Evolutionary conservation across 495 filamentous ascomycete species (phyloP).

Genomic region (Rhizodiscina lignyota): DNA sequence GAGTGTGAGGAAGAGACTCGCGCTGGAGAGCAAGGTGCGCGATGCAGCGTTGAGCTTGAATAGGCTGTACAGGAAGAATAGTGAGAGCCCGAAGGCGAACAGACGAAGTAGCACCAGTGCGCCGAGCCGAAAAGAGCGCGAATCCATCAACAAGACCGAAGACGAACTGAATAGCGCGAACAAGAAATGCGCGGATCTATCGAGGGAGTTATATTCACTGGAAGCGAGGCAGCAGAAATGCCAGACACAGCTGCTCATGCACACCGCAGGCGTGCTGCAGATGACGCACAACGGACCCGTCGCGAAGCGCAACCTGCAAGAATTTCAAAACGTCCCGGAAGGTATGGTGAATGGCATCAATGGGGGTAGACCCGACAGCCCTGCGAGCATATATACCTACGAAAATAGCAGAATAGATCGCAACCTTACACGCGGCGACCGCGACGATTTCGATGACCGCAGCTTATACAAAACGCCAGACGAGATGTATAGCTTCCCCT

Average conservation of each 20-base stretch:
- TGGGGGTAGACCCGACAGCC: slow-evolving; percentile 33
- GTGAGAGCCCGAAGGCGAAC: slow-evolving; percentile 17
- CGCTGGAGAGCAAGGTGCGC: slow-evolving; percentile 83
- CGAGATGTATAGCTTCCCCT: slow-evolving; percentile 28
- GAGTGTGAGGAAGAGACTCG: slow-evolving; percentile 59
- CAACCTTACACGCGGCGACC: too few relatives aligned
- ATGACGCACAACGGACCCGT: slow-evolving; percentile 61
- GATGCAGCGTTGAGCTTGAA: slow-evolving; percentile 81
- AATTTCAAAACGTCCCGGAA: slow-evolving; percentile 1
- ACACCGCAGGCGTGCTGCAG: slow-evolving; percentile 82
- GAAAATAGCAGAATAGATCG: slow-evolving; percentile 32
- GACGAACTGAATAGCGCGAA: slow-evolving; percentile 58
- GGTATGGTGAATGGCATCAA: slow-evolving; percentile 5
- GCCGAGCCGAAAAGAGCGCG: slow-evolving; percentile 17
- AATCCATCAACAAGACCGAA: slow-evolving; percentile 36
- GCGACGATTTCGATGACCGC: slow-evolving; percentile 58
- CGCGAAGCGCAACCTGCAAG: slow-evolving; percentile 25
- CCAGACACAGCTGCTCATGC: slow-evolving; percentile 59
- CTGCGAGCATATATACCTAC: slow-evolving; percentile 49
- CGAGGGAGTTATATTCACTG: slow-evolving; percentile 58
- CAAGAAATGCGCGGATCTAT: slow-evolving; percentile 71
- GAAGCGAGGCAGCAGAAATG: slow-evolving; percentile 57
- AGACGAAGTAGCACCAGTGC: too few relatives aligned
- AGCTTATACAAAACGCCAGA: slow-evolving; percentile 63
- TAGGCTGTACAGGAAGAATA: slow-evolving; percentile 48